Percentiles rank a stretch among this genome's conserved stretches.
Evolutionary conservation across 148 eudicot species (phyloP).

Genomic region (Fagopyrum tataricum): DNA sequence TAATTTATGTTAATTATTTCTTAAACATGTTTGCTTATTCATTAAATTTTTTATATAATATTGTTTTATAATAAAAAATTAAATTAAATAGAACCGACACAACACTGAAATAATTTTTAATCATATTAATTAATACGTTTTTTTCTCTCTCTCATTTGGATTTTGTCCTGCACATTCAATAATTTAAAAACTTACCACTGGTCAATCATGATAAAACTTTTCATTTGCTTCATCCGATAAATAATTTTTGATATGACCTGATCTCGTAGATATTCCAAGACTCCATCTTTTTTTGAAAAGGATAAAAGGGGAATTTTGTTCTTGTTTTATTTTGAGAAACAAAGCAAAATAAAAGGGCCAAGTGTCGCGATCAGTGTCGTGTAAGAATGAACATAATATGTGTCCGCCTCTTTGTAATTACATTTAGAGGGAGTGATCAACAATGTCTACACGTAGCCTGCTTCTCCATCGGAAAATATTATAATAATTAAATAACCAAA

Average conservation of each 20-base stretch:
- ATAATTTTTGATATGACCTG: neutral
- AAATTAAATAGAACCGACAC: no score
- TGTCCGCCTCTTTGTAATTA: neutral
- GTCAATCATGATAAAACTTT: neutral
- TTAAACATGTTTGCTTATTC: no score
- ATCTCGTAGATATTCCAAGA: neutral
- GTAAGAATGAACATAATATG: conserved; percentile 9
- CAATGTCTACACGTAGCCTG: neutral
- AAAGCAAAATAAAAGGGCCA: neutral
- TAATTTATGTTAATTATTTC: no score
- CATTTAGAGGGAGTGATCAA: conserved; percentile 6
- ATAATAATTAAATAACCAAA: neutral
- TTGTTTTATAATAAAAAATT: no score
- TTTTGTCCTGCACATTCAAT: no score
- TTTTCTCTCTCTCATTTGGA: no score
- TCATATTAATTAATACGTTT: no score
- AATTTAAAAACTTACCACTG: neutral
- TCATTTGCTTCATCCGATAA: neutral
- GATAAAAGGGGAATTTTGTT: conserved; percentile 8
- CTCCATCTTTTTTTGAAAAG: neutral
- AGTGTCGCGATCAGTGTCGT: conserved; percentile 11
- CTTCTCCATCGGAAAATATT: conserved; percentile 6
- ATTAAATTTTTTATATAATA: no score
- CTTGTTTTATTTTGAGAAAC: conserved; percentile 6
- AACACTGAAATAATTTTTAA: no score